phyloP scores from a whole-genome alignment of 2,329 filamentous ascomycete species.

The Monascus ruber region DNA sequence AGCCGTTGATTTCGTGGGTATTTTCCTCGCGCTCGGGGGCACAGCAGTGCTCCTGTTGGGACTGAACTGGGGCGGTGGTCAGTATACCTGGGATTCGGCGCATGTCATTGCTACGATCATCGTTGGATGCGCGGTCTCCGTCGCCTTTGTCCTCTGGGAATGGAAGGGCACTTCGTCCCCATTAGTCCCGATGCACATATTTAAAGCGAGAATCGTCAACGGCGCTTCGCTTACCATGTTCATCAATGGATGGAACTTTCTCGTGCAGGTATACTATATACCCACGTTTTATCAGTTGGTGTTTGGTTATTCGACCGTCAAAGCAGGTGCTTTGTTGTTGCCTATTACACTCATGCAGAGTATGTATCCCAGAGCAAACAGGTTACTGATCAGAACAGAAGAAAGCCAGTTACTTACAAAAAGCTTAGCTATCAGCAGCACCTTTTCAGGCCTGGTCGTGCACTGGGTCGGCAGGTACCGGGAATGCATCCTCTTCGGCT shows the following conservation, averaged over 20 bases:
- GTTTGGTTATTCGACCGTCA: slow-evolving; percentile 31
- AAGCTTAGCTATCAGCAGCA: slow-evolving; percentile 37
- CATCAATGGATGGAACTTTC: slow-evolving; percentile 49
- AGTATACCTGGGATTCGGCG: slow-evolving; percentile 45
- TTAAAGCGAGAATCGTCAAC: slow-evolving; percentile 43
- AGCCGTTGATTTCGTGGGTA: slow-evolving; percentile 42
- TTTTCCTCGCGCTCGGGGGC: slow-evolving; percentile 33
- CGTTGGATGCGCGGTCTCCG: slow-evolving; percentile 31
- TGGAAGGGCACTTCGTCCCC: slow-evolving; percentile 21
- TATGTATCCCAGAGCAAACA: slow-evolving; percentile 2
- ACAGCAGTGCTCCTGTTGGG: slow-evolving; percentile 40
- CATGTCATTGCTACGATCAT: slow-evolving; percentile 46
- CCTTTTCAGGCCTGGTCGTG: slow-evolving; percentile 41
- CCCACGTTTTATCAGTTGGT: slow-evolving; percentile 52
- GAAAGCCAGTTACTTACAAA: slow-evolving; percentile 25
- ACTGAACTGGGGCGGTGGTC: slow-evolving; percentile 49
- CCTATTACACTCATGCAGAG: slow-evolving; percentile 40
- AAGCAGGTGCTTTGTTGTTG: slow-evolving; percentile 41
- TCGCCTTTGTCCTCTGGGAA: slow-evolving; percentile 21
- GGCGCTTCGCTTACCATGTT: slow-evolving; percentile 47
- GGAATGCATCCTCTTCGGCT: slow-evolving; percentile 44
- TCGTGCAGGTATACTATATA: slow-evolving; percentile 51
- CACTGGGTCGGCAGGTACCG: slow-evolving; percentile 43
- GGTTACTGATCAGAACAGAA: not conserved
- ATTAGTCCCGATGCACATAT: slow-evolving; percentile 37